Evolutionary conservation across 1,284 basidiomycete species (phyloP).

Genomic region (Volvariella surrecta): DNA sequence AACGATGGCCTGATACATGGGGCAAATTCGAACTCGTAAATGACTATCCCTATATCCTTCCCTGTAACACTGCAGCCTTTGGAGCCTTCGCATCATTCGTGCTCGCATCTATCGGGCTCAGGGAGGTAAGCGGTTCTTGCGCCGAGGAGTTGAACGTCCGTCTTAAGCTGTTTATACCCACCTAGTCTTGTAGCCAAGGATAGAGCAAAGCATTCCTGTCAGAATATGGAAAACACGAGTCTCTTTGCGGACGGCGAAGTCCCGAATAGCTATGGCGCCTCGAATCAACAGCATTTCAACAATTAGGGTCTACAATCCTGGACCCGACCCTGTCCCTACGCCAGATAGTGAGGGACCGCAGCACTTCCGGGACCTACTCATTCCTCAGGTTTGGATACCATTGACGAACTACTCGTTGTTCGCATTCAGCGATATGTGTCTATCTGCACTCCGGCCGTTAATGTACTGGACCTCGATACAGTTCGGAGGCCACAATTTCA

Average conservation of each 20-base stretch:
- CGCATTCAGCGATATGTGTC: constrained; percentile 24
- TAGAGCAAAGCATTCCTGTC: no score
- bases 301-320: no score
- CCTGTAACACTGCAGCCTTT: constrained; percentile 25
- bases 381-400: constrained; percentile 12
- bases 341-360: no score
- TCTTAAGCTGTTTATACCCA: no score
- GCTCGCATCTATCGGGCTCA: constrained; percentile 18
- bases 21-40: constrained; percentile 22
- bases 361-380: constrained; percentile 12
- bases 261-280: no score
- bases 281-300: no score
- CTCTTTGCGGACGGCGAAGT: no score
- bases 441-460: constrained; percentile 26
- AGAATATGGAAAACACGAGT: no score
- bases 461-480: constrained; percentile 27
- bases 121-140: constrained; percentile 21
- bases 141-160: no score
- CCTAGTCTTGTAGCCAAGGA: no score
- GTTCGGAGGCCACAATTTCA: constrained; percentile 28
- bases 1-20: constrained; percentile 27
- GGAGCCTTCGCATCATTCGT: constrained; percentile 21
- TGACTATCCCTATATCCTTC: constrained; percentile 32
- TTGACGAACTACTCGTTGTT: constrained; percentile 13
- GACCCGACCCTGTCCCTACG: no score